Percentiles rank a stretch among this genome's conserved stretches.
phyloP scores from a whole-genome alignment of 2,329 filamentous ascomycete species.

The Capronia epimyces region DNA sequence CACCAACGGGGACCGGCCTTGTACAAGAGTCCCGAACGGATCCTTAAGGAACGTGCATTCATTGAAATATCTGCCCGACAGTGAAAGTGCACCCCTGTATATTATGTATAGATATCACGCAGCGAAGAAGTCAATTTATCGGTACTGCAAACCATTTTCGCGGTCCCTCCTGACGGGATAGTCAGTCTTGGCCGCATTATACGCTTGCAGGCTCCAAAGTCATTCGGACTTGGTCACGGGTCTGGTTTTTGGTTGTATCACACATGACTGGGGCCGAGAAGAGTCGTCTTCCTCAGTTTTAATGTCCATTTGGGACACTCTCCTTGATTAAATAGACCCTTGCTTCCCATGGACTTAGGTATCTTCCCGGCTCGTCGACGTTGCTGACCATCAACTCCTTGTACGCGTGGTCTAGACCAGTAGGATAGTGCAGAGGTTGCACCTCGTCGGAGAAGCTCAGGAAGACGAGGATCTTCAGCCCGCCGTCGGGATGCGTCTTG shows the following conservation, averaged over 20 bases:
- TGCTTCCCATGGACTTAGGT: slow-evolving; percentile 27
- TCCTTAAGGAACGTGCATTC: no score
- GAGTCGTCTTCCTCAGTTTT: no score
- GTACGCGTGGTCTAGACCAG: slow-evolving; percentile 9
- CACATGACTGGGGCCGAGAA: no score
- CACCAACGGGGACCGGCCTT: no score
- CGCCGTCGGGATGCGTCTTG: slow-evolving; percentile 33
- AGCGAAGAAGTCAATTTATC: not conserved
- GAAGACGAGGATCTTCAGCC: slow-evolving; percentile 23
- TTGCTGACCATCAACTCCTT: slow-evolving; percentile 24
- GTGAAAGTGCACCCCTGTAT: not conserved
- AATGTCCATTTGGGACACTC: slow-evolving; percentile 18
- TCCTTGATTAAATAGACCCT: slow-evolving; percentile 23
- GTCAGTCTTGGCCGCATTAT: no score
- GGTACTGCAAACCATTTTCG: no score
- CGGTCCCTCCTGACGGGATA: not conserved
- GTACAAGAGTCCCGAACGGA: no score
- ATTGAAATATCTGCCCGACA: no score
- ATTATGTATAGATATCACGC: not conserved
- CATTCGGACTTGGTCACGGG: no score
- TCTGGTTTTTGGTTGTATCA: no score
- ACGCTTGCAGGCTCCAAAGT: no score
- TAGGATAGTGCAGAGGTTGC: slow-evolving; percentile 25
- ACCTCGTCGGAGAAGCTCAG: slow-evolving; percentile 27
- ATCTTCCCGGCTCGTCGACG: slow-evolving; percentile 21